A percentile compares a stretch with the other conserved stretches of the same genome.
Evolutionary conservation across 2,329 filamentous ascomycete species (phyloP).

Genomic region (Xylariomycetidae sp.): DNA sequence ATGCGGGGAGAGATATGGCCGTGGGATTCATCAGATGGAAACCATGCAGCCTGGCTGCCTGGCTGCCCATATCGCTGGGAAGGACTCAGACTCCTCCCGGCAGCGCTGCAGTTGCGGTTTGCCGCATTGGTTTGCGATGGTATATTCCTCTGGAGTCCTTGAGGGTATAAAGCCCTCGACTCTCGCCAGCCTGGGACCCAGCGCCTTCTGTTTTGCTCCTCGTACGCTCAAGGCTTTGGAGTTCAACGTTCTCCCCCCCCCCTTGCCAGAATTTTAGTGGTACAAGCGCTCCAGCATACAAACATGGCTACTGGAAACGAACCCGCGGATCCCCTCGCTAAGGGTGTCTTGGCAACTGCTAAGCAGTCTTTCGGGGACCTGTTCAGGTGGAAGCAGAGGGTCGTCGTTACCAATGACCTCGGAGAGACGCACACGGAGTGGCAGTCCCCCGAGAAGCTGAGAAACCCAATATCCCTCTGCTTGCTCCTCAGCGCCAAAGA

Average conservation of each 20-base stretch:
- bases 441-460: conserved; percentile 60
- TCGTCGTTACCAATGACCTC: conserved; percentile 59
- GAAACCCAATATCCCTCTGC: conserved; percentile 67
- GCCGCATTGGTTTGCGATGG: background rate
- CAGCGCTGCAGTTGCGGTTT: too few species aligned
- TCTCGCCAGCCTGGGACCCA: background rate
- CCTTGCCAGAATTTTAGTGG: background rate
- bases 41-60: too few species aligned
- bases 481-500: conserved; percentile 58
- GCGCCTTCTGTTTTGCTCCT: background rate
- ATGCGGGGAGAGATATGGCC: conserved; percentile 5
- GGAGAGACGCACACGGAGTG: conserved; percentile 65
- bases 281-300: background rate
- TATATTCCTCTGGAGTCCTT: background rate
- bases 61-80: too few species aligned
- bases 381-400: conserved; percentile 70
- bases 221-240: background rate
- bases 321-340: conserved; percentile 60
- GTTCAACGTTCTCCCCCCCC: background rate
- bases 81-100: too few species aligned
- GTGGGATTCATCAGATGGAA: background rate
- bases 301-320: conserved; percentile 19
- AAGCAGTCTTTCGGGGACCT: conserved; percentile 61
- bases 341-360: conserved; percentile 59
- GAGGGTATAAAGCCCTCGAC: background rate